Evolutionary conservation across 2,329 filamentous ascomycete genomes (phyloP), one percentile per base, ranked within the genome.

Genomic region (Colletotrichum endophyticum): DNA sequence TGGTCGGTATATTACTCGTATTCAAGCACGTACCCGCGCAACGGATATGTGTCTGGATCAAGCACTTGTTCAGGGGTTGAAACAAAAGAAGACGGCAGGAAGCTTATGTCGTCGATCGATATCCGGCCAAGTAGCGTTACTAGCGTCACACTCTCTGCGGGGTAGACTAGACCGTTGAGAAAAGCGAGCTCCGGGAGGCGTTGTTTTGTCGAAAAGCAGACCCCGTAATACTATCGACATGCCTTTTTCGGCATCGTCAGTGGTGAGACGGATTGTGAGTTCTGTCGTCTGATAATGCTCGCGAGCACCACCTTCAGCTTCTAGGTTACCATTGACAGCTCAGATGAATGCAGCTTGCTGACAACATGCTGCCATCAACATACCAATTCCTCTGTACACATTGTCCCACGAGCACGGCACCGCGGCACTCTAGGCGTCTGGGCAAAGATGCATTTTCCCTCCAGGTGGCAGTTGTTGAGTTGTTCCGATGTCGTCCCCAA

Each of bases 21-120:
- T 49, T 28, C 16, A 22, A 25, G 59, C 16, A 62, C 0, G 13
- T 16, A 13, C 0, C 53, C 66, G 62, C 49, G 4, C 32, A 13
- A 57, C 69, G 73, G 73, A 64, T 36, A 67, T 68, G 27, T 67
- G 61, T 28, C 70, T 57, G 12, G 53, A 75, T 63, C 27, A n/a
- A 57, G 70, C 53, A 3, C 16, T 49, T 56, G 25, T 2, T 25
- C 62, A 57, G 69, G 69, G 36, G 69, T 39, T 22, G 34, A 62
- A 36, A 72, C 36, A 66, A 56, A 28, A 25, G 22, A 13, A 22
- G 59, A 27, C 32, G 44, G 11, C 69, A 39, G 30, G 69, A 72
- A 72, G 62, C 68, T 75, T 68, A 56, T 16, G 30, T 72, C 13
- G 68, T 72, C 8, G 72, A 71, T 74, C 72, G 67, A 66, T 22